phyloP scores from a whole-genome alignment of 1,284 basidiomycete genomes.

The Austroboletus niveus region DNA sequence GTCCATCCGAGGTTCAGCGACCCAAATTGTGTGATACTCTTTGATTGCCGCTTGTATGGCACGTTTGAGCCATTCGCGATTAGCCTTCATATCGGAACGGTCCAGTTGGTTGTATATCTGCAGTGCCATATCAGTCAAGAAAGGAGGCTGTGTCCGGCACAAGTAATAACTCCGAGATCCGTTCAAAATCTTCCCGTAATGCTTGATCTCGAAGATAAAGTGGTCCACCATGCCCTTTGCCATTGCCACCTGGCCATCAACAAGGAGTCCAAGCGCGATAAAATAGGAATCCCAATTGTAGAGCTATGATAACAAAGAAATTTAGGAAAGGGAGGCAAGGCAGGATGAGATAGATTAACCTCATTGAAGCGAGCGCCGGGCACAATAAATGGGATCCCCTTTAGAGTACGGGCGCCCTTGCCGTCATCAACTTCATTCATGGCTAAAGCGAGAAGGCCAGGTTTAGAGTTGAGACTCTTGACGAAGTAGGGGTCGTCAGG shows the following conservation, averaged over 20 bases:
- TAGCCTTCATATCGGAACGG: conserved; percentile 76
- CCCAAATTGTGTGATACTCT: conserved; percentile 98
- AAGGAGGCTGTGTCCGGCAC: conserved; percentile 94
- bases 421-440: conserved; percentile 91
- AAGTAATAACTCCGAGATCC: conserved; percentile 88
- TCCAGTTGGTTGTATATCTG: conserved; percentile 98
- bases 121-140: conserved; percentile 97
- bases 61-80: conserved; percentile 89
- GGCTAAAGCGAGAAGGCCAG: conserved; percentile 91
- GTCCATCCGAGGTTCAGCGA: conserved; percentile 90
- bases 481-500: conserved; percentile 89
- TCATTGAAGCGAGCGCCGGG: conserved; percentile 98
- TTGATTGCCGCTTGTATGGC: conserved; percentile 97
- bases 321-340: conserved; percentile 6
- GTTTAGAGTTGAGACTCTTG: conserved; percentile 90
- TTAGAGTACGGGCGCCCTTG: conserved; percentile 75
- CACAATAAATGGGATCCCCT: conserved; percentile 95
- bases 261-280: conserved; percentile 89
- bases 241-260: conserved; percentile 91
- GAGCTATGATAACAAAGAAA: conserved; percentile 43
- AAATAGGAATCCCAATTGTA: conserved; percentile 97
- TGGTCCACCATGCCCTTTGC: conserved; percentile 98
- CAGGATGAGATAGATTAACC: conserved; percentile 45
- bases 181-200: conserved; percentile 89
- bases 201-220: conserved; percentile 98